These are phyloP conservation scores for Fraxinus anomala DNA, from an alignment of 257 asterid species.

Conservation along the genomic window DNA sequence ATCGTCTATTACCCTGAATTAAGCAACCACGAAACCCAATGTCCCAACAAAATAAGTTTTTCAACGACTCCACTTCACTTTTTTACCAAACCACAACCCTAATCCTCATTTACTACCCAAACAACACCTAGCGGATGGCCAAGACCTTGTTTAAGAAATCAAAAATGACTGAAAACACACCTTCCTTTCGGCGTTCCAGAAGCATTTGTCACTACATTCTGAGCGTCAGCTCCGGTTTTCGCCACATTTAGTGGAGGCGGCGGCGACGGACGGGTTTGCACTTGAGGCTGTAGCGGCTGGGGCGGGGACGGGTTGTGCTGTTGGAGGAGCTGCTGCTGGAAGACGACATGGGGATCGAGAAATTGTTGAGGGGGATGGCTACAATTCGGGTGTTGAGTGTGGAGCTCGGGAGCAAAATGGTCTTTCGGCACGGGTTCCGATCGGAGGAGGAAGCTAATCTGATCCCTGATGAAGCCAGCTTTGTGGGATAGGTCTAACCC, in stretches of 20 bases:
- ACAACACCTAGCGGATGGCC: not conserved
- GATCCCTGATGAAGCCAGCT: slow-evolving; percentile 61
- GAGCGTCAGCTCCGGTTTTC: slow-evolving; percentile 22
- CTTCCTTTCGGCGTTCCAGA: slow-evolving; percentile 61
- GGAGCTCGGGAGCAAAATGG: slow-evolving; percentile 42
- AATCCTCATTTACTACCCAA: not conserved
- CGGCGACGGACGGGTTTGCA: slow-evolving; percentile 17
- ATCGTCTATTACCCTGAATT: slow-evolving; percentile 2
- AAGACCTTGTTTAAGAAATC: not conserved
- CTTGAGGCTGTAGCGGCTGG: slow-evolving; percentile 35
- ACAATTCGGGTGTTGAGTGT: slow-evolving; percentile 27
- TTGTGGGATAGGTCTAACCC: slow-evolving; percentile 69
- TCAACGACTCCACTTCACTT: not conserved
- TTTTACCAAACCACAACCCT: slow-evolving; percentile 5
- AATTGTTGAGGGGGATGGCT: slow-evolving; percentile 32
- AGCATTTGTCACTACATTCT: slow-evolving; percentile 38
- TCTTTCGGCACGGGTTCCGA: slow-evolving; percentile 48
- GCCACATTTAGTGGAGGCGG: slow-evolving; percentile 20
- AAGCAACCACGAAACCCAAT: not conserved
- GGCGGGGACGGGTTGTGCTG: slow-evolving; percentile 31
- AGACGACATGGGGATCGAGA: slow-evolving; percentile 44
- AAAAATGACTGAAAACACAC: slow-evolving; percentile 29
- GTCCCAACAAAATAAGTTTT: not conserved
- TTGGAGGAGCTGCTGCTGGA: slow-evolving; percentile 42
- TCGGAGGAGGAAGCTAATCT: slow-evolving; percentile 55